Percentiles rank a stretch among this genome's conserved stretches.
phyloP scores from a whole-genome alignment of 768 basidiomycete species.

The Serpula lacrymans region DNA sequence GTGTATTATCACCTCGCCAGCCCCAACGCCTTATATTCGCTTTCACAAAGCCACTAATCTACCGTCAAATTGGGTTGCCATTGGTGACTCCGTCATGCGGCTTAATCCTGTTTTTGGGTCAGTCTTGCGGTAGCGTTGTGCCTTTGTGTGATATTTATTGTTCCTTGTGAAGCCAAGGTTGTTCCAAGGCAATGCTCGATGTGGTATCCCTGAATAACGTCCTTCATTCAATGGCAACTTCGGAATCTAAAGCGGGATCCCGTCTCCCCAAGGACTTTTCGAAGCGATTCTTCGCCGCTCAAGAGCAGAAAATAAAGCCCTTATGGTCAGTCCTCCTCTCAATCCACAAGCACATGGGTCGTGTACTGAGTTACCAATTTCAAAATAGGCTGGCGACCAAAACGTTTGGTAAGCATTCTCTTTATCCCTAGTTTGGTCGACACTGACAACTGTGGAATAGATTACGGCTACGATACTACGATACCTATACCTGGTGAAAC shows the following conservation, averaged over 20 bases:
- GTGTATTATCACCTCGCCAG: too few species aligned
- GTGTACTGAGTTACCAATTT: too few species aligned
- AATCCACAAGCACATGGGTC: too few species aligned
- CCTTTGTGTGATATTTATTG: neutral
- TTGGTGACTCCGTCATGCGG: slow-evolving; percentile 33
- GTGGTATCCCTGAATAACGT: slow-evolving; percentile 15
- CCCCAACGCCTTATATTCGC: slow-evolving; percentile 18
- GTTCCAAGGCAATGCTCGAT: slow-evolving; percentile 17
- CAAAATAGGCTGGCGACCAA: slow-evolving; percentile 11
- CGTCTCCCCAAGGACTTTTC: slow-evolving; percentile 10
- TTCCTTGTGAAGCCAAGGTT: slow-evolving; percentile 11
- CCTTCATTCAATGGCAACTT: too few species aligned
- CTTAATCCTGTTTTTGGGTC: slow-evolving; percentile 21
- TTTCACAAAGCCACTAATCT: slow-evolving; percentile 24
- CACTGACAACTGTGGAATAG: slow-evolving; percentile 7
- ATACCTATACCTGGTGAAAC: slow-evolving; percentile 9
- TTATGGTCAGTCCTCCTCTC: slow-evolving; percentile 1
- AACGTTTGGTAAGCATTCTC: slow-evolving; percentile 1
- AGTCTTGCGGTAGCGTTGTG: too few species aligned
- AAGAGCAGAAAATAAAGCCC: slow-evolving; percentile 10
- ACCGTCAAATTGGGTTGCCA: slow-evolving; percentile 30
- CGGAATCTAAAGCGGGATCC: slow-evolving; percentile 22
- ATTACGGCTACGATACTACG: slow-evolving; percentile 14
- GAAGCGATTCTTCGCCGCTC: slow-evolving; percentile 13
- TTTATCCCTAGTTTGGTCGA: neutral